These are phyloP conservation scores for Meyerozyma smithsonii DNA, from an alignment of 1,139 yeast species.

Conservation along the genomic window DNA sequence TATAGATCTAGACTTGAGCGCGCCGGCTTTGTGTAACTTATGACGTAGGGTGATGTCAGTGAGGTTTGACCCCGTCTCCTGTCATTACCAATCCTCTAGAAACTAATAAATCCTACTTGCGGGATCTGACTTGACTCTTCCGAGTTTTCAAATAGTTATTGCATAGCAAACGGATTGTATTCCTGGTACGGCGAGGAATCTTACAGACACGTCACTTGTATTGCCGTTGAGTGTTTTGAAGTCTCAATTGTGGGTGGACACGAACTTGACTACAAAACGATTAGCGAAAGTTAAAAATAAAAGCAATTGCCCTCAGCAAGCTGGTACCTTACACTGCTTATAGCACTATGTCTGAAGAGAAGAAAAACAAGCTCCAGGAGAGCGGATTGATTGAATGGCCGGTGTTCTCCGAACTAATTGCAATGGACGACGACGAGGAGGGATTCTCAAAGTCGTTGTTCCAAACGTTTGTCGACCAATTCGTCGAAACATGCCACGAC, in stretches of 20 bases:
- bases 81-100: conserved; percentile 1
- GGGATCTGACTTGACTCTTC: too few relatives aligned
- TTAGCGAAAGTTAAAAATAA: not conserved
- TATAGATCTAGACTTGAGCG: conserved; percentile 1
- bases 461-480: conserved; percentile 85
- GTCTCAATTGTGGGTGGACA: conserved; percentile 1
- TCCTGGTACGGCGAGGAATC: not conserved
- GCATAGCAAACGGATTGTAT: too few relatives aligned
- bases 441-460: conserved; percentile 77
- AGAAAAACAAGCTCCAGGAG: conserved; percentile 34
- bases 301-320: not conserved
- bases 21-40: conserved; percentile 1
- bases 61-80: not conserved
- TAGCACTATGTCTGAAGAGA: conserved; percentile 29
- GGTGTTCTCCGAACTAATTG: conserved; percentile 80
- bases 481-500: conserved; percentile 69
- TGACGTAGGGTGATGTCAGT: conserved; percentile 2
- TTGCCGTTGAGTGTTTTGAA: not conserved
- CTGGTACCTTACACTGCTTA: not conserved
- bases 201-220: not conserved
- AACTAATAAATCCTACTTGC: too few relatives aligned
- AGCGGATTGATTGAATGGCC: conserved; percentile 81
- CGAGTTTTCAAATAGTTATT: too few relatives aligned
- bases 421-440: conserved; percentile 93
- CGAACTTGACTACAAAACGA: not conserved